Evolutionary conservation across 2,329 filamentous ascomycete species (phyloP).

Genomic region (Bipolaris bicolor): DNA sequence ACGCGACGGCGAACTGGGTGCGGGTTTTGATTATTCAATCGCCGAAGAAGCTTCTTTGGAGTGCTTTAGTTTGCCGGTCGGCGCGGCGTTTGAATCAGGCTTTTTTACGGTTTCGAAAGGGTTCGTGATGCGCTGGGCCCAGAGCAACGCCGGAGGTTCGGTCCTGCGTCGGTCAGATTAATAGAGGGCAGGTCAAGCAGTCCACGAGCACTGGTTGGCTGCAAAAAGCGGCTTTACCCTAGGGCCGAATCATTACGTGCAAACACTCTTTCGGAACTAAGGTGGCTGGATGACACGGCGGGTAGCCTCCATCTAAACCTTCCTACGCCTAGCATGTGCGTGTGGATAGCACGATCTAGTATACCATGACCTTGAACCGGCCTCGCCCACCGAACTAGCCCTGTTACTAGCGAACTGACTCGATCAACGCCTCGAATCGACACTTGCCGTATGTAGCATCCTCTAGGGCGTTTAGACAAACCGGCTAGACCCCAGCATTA

Average conservation of each 20-base stretch:
- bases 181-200: neutral
- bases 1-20: neutral
- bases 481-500: neutral
- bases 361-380: neutral
- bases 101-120: neutral
- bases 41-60: neutral
- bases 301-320: neutral
- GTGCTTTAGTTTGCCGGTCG: neutral
- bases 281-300: neutral
- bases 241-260: neutral
- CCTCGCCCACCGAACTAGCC: neutral
- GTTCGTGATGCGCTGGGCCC: neutral
- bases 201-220: neutral
- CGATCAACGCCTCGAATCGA: neutral
- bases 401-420: neutral
- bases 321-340: neutral
- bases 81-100: neutral
- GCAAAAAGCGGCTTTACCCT: neutral
- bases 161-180: conserved; percentile 2
- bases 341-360: neutral
- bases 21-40: neutral
- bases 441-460: neutral
- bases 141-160: neutral
- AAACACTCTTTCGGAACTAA: neutral
- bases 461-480: neutral